A percentile compares a stretch with the other conserved stretches of the same genome.
Conservation (phyloP, 148 eudicot genomes). For the Salicornia ramosissima region DNA sequence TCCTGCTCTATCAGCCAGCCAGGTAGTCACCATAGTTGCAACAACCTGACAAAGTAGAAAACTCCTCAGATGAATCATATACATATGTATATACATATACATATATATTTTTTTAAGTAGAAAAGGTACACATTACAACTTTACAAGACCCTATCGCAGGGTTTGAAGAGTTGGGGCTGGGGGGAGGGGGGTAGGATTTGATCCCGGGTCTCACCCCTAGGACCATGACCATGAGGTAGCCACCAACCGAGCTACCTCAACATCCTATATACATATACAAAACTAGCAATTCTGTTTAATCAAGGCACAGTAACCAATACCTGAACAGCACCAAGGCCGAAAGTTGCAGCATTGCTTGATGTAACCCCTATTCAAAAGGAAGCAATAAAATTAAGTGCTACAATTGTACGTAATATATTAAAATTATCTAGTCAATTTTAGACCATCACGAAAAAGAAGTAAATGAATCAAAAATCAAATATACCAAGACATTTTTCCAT, state of each 20-base stretch:
- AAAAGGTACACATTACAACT: too few relatives aligned
- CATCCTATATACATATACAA: too few relatives aligned
- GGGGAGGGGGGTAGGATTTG: too few relatives aligned
- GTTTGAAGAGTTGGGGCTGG: too few relatives aligned
- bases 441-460: not conserved
- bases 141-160: too few relatives aligned
- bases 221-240: too few relatives aligned
- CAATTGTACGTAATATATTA: not conserved
- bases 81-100: too few relatives aligned
- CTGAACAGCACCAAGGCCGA: slow-evolving; percentile 79
- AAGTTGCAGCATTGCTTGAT: slow-evolving; percentile 66
- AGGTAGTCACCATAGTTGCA: slow-evolving; percentile 72
- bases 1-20: slow-evolving; percentile 94
- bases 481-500: too few relatives aligned
- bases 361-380: slow-evolving; percentile 53
- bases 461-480: too few relatives aligned
- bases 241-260: too few relatives aligned
- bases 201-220: too few relatives aligned
- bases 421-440: not conserved
- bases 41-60: slow-evolving; percentile 46
- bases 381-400: not conserved
- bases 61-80: slow-evolving; percentile 13
- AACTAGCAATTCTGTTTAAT: not conserved
- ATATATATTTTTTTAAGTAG: too few relatives aligned
- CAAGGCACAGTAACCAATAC: slow-evolving; percentile 26